These are phyloP conservation scores for Glycine tomentella DNA, from an alignment of 306 rosid genomes.

Conservation along the genomic window DNA sequence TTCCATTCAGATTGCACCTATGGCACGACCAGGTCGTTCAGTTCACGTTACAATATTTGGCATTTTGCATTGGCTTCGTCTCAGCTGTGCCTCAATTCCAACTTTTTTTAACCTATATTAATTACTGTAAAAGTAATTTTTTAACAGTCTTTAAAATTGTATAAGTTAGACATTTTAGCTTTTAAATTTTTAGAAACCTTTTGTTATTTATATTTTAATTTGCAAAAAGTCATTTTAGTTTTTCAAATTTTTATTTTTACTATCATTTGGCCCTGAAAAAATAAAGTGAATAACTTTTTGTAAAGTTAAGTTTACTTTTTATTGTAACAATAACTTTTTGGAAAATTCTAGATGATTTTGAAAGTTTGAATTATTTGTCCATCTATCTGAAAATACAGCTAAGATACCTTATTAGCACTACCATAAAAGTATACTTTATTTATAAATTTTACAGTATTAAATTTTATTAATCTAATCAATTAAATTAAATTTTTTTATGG, in stretches of 20 bases:
- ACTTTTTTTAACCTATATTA: neutral
- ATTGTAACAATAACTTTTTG: neutral
- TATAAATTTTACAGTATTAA: too few species aligned
- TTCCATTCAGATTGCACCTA: constrained; percentile 4
- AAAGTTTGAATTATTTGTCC: neutral
- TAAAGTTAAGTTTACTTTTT: neutral
- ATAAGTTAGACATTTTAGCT: neutral
- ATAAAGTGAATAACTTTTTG: neutral
- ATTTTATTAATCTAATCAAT: too few species aligned
- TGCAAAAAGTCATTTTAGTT: neutral
- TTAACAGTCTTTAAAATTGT: neutral
- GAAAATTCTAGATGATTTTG: neutral
- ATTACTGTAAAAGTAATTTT: neutral
- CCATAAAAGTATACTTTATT: neutral
- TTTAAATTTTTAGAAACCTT: neutral
- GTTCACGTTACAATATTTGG: neutral
- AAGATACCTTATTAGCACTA: neutral
- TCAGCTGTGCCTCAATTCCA: neutral
- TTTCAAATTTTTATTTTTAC: neutral
- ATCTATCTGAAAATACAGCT: neutral
- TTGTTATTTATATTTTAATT: neutral
- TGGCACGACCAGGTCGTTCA: neutral
- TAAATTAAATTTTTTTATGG: too few species aligned
- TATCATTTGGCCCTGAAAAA: neutral
- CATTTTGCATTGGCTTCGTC: neutral